Evolutionary conservation across 176 grass and related monocot species (phyloP), one percentile per base, ranked within the genome.

Genomic region (Carex cristatella): DNA sequence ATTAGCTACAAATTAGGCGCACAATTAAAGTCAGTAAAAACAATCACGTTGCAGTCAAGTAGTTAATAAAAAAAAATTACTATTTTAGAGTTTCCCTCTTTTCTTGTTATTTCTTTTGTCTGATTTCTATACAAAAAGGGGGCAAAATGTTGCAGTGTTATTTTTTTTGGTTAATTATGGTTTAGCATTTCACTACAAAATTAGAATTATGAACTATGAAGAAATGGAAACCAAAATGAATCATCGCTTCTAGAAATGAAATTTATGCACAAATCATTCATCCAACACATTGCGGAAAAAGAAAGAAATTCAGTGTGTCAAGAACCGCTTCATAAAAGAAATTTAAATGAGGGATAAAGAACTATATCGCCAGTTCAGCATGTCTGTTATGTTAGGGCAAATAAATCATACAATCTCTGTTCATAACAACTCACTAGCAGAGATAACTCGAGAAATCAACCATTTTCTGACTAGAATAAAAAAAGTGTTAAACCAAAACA

Each of bases 1-100:
- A 55, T 57, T 56, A 57, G 74, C 35, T 19, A 64, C 23, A 81
- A 81, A 81, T 64, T 11, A 38, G 9, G 13, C 49, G 30, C n/a
- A 44, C 15, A 81, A 81, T 64, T 81, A 1, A 81, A 5, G 37
- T 81, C 79, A 53, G 71, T 30, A 51, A 75, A 49, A 75, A 30
- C 10, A 53, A 75, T 30, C 71, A 53, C 44, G 1, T 38, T 28
- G 8, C 44, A 51, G 46, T 75, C 40, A 30, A 74, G 42, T 74
- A 74, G 19, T 28, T 51, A 48, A 72, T 46, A 16, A 5, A 6
- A 71, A 44, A 3, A 62, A 40, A 37, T 11, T 60, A 81, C 15
- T 62, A 23, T 23, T 60, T 64, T 46, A 61, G 13, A 18, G 10
- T 37, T 81, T 81, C 27, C 33, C 58, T 81, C 58, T n/a, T 31